Percentiles rank a stretch among this genome's conserved stretches.
Conservation (phyloP, 208 protist species). For the Acanthamoeba culbertsoni region DNA sequence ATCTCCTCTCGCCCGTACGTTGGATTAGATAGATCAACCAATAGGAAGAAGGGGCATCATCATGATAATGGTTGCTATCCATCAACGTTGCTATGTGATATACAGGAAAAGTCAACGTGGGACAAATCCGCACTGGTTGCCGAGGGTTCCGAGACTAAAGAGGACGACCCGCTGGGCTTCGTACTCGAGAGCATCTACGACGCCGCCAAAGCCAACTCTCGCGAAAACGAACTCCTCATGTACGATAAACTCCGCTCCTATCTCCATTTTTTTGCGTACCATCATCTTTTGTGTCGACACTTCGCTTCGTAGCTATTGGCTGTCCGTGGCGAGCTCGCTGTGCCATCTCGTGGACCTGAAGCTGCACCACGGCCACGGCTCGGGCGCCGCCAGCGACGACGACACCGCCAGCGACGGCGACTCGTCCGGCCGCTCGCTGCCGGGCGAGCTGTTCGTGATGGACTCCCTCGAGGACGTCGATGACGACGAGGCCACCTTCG, state of each 20-base stretch:
- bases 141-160: not conserved
- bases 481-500: not conserved
- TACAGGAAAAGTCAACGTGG: too few species aligned
- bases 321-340: conserved; percentile 31
- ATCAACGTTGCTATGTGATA: too few species aligned
- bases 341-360: conserved; percentile 36
- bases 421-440: not conserved
- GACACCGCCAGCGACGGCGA: not conserved
- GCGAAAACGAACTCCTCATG: not conserved
- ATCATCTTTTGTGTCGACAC: not conserved
- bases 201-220: not conserved
- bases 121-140: too few species aligned
- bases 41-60: not conserved
- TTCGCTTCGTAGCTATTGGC: not conserved
- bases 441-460: not conserved
- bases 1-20: not conserved
- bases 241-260: not conserved
- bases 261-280: not conserved
- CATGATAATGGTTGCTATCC: too few species aligned
- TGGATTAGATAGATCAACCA: not conserved
- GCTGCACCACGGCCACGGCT: not conserved
- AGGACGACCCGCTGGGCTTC: not conserved
- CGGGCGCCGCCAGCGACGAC: not conserved
- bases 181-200: not conserved
- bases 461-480: not conserved